Percentiles rank a stretch among this genome's conserved stretches.
phyloP scores from a whole-genome alignment of 768 basidiomycete genomes.

The Suillus sp. region DNA sequence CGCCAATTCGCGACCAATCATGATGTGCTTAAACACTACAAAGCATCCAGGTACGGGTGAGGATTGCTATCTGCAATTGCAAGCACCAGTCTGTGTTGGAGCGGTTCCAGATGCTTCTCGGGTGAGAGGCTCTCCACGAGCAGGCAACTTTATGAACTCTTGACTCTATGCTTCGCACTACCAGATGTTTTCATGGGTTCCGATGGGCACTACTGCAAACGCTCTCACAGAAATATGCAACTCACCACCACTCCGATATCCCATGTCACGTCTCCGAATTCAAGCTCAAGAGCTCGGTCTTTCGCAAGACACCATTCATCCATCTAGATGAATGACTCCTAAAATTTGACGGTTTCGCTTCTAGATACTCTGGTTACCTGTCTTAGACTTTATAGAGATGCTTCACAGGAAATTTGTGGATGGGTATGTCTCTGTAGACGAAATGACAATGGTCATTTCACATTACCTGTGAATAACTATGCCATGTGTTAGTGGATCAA shows the following conservation, averaged over 20 bases:
- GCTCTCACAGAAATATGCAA: conserved; percentile 23
- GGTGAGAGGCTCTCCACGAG: conserved; percentile 15
- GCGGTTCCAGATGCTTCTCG: conserved; percentile 18
- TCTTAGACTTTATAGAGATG: background rate
- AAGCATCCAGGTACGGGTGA: conserved; percentile 23
- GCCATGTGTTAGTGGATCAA: conserved; percentile 4
- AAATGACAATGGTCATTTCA: no score
- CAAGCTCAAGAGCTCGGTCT: conserved; percentile 13
- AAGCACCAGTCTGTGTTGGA: no score
- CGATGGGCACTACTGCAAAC: conserved; percentile 16
- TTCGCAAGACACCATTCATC: conserved; percentile 14
- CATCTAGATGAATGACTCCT: conserved; percentile 18
- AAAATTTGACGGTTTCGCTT: conserved; percentile 1
- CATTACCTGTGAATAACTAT: background rate
- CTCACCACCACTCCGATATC: conserved; percentile 7
- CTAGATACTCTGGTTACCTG: background rate
- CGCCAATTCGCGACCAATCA: conserved; percentile 11
- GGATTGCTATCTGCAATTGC: no score
- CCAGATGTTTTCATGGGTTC: conserved; percentile 21
- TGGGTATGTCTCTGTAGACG: background rate
- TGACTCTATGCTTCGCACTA: background rate
- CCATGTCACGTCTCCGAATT: conserved; percentile 19
- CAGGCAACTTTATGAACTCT: conserved; percentile 21
- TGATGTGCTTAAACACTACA: conserved; percentile 40
- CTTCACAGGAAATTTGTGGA: background rate